Base-by-base conservation (phyloP, 495 filamentous ascomycete species). In the Collariella sp. region DNA sequence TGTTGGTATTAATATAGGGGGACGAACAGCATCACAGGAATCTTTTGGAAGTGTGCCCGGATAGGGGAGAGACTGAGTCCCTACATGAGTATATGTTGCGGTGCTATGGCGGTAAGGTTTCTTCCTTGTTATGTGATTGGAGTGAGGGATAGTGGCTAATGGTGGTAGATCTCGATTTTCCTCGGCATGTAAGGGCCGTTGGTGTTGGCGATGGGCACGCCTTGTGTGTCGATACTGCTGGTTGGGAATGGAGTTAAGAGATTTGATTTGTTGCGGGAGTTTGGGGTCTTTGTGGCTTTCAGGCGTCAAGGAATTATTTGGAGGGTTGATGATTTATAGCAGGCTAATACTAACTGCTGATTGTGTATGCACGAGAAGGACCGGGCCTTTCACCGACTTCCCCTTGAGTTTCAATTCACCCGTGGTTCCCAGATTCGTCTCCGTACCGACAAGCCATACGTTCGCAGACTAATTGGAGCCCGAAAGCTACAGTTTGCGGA, bases 31-130 rank as follows among this genome's bases (percentile, higher is more conserved):
- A 70, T 94, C 13, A 82, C 87, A 59, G 91, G 91, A 39, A 83
- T 93, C 44, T 96, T 98, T 71, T 98, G 93, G 93, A 97, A 97
- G 69, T 93, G 84, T 55, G 93, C 93, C 29, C 78, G 93, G 56
- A 82, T 98, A 64, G 93, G 93, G 24, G 93, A 98, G 76, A 76
- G 93, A 52, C 70, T 98, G 50, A 96, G 90, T 63, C 94, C 93
- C 40, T 97, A 98, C 67, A 88, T 98, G 53, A 95, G 91, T 72
- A 72, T 96, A 62, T 96, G 89, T 68, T 97, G 94, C 68, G 74
- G 96, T 10, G 63, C 88, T 59, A 97, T 97, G 90, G 94, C 94
- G 56, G 93, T 96, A 67, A 44, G 72, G 36, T n/a, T 7, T 19
- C 15, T 12, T 10, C n/a, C 23, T 13, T 19, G 2, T 26, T 23